Conservation (phyloP, 2,329 filamentous ascomycete species). For the Verticillium dahliae region DNA sequence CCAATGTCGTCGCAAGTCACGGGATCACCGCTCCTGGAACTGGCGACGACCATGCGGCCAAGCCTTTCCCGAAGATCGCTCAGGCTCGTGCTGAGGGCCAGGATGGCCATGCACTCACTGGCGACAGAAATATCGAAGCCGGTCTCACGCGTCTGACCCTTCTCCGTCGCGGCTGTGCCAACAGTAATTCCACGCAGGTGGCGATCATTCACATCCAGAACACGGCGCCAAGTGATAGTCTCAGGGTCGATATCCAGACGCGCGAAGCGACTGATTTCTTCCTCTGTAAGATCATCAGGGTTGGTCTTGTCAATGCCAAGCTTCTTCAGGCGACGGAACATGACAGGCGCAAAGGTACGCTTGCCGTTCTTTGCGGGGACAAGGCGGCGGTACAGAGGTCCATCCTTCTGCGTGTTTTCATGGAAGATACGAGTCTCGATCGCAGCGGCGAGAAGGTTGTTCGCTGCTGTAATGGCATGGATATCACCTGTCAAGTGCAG, state of each 20-base stretch:
- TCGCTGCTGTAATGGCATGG: conserved; percentile 92
- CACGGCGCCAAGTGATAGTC: conserved; percentile 94
- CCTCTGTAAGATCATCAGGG: conserved; percentile 81
- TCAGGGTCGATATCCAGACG: conserved; percentile 92
- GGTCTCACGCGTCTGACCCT: conserved; percentile 79
- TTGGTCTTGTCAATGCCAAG: conserved; percentile 93
- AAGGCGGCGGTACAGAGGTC: conserved; percentile 76
- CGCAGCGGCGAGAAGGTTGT: conserved; percentile 92
- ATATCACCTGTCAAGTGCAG: conserved; percentile 96
- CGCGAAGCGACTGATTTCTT: conserved; percentile 85
- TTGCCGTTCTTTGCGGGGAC: conserved; percentile 88
- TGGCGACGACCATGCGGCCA: conserved; percentile 91
- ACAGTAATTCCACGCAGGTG: conserved; percentile 86
- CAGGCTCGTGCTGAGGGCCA: conserved; percentile 84
- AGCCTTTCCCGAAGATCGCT: conserved; percentile 87
- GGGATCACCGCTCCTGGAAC: conserved; percentile 76
- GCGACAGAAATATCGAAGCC: conserved; percentile 98
- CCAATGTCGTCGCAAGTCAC: conserved; percentile 96
- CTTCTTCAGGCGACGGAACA: conserved; percentile 92
- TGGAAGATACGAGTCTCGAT: conserved; percentile 99
- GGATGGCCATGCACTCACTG: conserved; percentile 96
- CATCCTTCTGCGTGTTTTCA: conserved; percentile 91
- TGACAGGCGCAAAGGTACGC: conserved; percentile 78
- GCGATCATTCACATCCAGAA: conserved; percentile 94
- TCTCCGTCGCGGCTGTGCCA: conserved; percentile 83